Percentiles rank a stretch among this genome's conserved stretches.
Conservation (phyloP, 2,329 filamentous ascomycete genomes). For the Xylaria sp. region DNA sequence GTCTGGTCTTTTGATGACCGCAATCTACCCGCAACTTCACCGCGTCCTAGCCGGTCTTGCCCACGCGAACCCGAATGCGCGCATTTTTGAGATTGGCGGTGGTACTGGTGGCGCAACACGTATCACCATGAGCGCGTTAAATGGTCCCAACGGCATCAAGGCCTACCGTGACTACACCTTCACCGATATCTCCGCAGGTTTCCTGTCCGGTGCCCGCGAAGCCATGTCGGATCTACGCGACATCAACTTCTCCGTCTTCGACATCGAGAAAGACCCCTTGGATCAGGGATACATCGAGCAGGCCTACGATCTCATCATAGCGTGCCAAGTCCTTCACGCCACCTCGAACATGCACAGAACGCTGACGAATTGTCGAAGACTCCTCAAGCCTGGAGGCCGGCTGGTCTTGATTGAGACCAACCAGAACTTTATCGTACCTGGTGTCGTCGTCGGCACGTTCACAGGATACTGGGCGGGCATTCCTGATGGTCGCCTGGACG, state of each 20-base stretch:
- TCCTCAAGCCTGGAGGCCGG: slow-evolving; percentile 28
- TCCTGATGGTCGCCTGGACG: slow-evolving; percentile 5
- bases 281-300: slow-evolving; percentile 4
- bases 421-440: slow-evolving; percentile 1
- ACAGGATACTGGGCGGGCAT: slow-evolving; percentile 16
- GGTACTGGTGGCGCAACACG: slow-evolving; percentile 6
- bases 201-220: slow-evolving; percentile 8
- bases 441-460: slow-evolving; percentile 8
- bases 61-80: not conserved
- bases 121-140: not conserved
- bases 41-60: not conserved
- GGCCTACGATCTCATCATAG: slow-evolving; percentile 16
- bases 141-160: slow-evolving; percentile 5
- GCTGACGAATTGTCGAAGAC: slow-evolving; percentile 24
- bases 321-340: slow-evolving; percentile 16
- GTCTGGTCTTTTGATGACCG: not conserved
- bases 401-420: slow-evolving; percentile 27
- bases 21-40: slow-evolving; percentile 1
- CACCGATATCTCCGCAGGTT: slow-evolving; percentile 16
- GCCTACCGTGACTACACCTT: slow-evolving; percentile 15
- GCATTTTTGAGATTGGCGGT: slow-evolving; percentile 4
- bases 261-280: slow-evolving; percentile 12
- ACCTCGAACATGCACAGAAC: slow-evolving; percentile 21
- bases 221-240: slow-evolving; percentile 9
- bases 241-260: slow-evolving; percentile 12